phyloP scores from a whole-genome alignment of 2,329 filamentous ascomycete genomes.

The Pseudogymnoascus sp. region DNA sequence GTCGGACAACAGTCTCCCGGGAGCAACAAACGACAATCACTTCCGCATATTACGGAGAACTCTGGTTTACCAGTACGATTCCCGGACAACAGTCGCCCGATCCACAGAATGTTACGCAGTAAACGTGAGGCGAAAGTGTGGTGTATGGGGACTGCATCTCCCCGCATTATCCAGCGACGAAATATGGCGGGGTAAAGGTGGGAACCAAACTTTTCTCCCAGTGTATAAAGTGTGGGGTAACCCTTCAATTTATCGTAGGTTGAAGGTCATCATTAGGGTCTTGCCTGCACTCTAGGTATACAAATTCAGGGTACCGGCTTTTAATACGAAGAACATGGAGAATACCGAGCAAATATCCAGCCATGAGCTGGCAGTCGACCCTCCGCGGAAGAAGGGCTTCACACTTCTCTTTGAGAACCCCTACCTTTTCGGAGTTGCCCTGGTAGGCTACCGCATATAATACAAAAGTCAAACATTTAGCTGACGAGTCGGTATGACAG shows the following conservation, averaged over 20 bases:
- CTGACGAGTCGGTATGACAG: constrained; percentile 19
- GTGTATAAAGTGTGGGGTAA: background rate
- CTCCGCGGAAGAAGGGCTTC: background rate
- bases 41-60: background rate
- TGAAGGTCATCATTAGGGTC: background rate
- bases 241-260: background rate
- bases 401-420: constrained; percentile 26
- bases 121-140: background rate
- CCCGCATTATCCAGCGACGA: background rate
- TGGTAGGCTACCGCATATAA: constrained; percentile 23
- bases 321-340: background rate
- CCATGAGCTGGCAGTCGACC: background rate
- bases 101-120: background rate
- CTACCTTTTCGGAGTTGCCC: constrained; percentile 33
- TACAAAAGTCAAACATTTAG: background rate
- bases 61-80: background rate
- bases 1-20: background rate
- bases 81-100: constrained; percentile 5
- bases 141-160: background rate
- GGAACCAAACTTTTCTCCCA: background rate
- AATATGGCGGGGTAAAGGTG: constrained; percentile 1
- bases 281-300: background rate
- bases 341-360: background rate
- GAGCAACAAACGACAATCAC: background rate
- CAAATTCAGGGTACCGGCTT: background rate